Evolutionary conservation across 768 basidiomycete genomes (phyloP), one percentile per base, ranked within the genome.

Genomic region (Mycena sanguinolenta): DNA sequence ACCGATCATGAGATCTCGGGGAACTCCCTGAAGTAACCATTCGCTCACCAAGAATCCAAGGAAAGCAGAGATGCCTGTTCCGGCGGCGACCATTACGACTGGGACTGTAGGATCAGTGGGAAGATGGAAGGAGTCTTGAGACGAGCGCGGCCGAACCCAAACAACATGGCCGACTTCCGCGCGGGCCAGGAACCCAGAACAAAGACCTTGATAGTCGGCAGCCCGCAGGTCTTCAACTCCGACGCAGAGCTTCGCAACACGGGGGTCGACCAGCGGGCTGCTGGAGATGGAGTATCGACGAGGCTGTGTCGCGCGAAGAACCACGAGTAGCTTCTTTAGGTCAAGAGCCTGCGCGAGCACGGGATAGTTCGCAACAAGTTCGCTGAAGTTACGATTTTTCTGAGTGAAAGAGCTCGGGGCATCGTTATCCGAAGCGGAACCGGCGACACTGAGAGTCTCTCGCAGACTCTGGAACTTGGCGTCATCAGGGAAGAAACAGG

Each of bases 261-360:
- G 71, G 1, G 63, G 23, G 34, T 67, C 55, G 28, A 52, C 66
- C 50, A 67, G n/a, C 16, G 71, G 66, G 38, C 71, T 72, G 23
- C 71, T 72, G 1, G 71, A 66, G 30, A 72, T 42, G 25, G 71
- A 72, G 25, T 72, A 72, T 6, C 66, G 57, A 7, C 71, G 66
- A 2, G 71, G 66, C 58, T 72, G 71, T 8, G 62, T 72, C 1
- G 66, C 58, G n/a, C 71, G 71, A 6, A 72, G 63, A 1, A 65
- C 34, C 7, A 50, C 28, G 53, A 72, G 71, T 2, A 72, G 52
- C 17, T 64, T 58, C n/a, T 25, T 62, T 8, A 72, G 71, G 23
- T 50, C 36, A 52, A 72, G 58, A 4, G 30, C 58, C 52, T 72
- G 49, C 1, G 66, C 57, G 50, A 72, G 62, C 3, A 59, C 0